These are phyloP conservation scores for Pichia sp. DNA, from an alignment of 1,139 yeast species.

Conservation along the genomic window DNA sequence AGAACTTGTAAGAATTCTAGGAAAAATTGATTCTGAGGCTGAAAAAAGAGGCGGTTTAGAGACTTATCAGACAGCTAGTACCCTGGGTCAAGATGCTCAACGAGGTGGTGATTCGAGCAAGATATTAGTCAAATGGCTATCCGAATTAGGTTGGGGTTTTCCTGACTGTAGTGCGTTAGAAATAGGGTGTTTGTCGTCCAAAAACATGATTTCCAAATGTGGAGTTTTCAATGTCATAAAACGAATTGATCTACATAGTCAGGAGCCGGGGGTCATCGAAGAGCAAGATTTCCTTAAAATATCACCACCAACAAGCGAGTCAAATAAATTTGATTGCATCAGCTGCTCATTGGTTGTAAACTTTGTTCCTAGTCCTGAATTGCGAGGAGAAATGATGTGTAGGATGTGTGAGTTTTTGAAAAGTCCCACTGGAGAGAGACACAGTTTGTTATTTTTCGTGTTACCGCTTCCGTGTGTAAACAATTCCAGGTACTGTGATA, in stretches of 20 bases:
- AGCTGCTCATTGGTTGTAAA: constrained; percentile 85
- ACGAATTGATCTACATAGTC: constrained; percentile 79
- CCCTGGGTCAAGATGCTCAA: constrained; percentile 68
- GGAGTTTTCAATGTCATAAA: constrained; percentile 45
- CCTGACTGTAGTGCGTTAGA: constrained; percentile 50
- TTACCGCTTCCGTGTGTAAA: constrained; percentile 81
- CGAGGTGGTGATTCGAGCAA: constrained; percentile 93
- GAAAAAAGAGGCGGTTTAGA: constrained; percentile 62
- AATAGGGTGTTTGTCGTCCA: constrained; percentile 72
- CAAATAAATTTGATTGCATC: constrained; percentile 55
- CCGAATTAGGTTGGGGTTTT: constrained; percentile 28
- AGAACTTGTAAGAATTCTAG: constrained; percentile 35
- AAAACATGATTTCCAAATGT: constrained; percentile 63
- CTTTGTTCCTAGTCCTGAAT: constrained; percentile 70
- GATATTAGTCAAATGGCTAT: constrained; percentile 64
- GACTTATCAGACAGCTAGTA: constrained; percentile 81
- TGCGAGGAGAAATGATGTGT: constrained; percentile 72
- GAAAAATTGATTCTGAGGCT: constrained; percentile 57
- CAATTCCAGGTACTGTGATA: constrained; percentile 75
- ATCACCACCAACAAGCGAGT: constrained; percentile 47
- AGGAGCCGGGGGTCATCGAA: constrained; percentile 57
- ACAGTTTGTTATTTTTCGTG: constrained; percentile 55
- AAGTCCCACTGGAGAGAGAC: constrained; percentile 26
- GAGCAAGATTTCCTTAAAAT: constrained; percentile 84
- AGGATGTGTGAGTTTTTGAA: constrained; percentile 57